A percentile compares a stretch with the other conserved stretches of the same genome.
Evolutionary conservation across 2,329 filamentous ascomycete genomes (phyloP).

Genomic region (Scedosporium apiospermum): DNA sequence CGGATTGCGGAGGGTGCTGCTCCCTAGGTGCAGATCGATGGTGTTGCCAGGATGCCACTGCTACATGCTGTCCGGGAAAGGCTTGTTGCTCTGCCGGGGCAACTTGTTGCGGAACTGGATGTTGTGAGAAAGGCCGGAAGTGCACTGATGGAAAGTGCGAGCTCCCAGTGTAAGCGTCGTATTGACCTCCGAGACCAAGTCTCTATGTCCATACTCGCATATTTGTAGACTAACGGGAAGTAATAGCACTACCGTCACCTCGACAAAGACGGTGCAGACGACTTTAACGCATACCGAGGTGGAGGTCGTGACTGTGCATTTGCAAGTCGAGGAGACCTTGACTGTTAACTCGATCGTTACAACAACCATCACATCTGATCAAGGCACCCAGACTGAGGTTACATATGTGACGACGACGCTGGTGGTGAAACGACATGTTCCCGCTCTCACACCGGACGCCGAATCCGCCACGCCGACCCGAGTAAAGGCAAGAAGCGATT

Average conservation of each 20-base stretch:
- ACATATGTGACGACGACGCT: slow-evolving; percentile 4
- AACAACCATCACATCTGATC: slow-evolving; percentile 1
- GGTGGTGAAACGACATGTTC: background rate
- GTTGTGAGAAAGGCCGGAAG: slow-evolving; percentile 7
- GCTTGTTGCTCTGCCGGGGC: slow-evolving; percentile 8
- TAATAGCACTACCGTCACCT: background rate
- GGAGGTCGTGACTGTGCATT: slow-evolving; percentile 1
- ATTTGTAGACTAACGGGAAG: background rate
- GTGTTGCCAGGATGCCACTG: slow-evolving; percentile 6
- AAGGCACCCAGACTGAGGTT: slow-evolving; percentile 4
- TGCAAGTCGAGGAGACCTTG: background rate
- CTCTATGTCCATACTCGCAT: background rate
- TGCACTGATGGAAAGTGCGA: slow-evolving; percentile 8
- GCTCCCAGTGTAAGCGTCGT: background rate
- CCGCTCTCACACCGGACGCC: background rate
- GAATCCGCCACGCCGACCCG: background rate
- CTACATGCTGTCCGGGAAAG: slow-evolving; percentile 10
- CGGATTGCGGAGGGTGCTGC: slow-evolving; percentile 10
- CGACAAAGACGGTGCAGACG: background rate
- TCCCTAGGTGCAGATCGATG: slow-evolving; percentile 3
- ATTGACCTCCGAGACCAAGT: background rate
- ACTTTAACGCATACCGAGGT: slow-evolving; percentile 1
- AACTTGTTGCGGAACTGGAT: slow-evolving; percentile 9
- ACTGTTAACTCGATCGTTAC: slow-evolving; percentile 4
- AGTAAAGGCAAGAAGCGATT: background rate